phyloP scores from a whole-genome alignment of 106 monocot genomes.

The Apostasia shenzhenica region DNA sequence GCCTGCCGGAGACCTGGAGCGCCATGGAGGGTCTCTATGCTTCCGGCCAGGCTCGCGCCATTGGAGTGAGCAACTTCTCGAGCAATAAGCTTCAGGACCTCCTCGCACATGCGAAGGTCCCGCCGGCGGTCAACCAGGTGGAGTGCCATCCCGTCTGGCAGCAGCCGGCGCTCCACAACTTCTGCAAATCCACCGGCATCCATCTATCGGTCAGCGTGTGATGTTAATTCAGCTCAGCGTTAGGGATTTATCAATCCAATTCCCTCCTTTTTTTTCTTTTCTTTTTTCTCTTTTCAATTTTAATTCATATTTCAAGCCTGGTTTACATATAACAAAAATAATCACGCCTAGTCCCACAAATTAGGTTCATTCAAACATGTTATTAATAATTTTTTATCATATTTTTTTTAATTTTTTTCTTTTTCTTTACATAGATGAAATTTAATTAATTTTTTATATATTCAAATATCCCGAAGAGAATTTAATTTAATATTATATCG shows the following conservation, averaged over 20 bases:
- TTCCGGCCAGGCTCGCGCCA: conserved; percentile 61
- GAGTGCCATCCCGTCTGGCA: conserved; percentile 78
- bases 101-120: conserved; percentile 24
- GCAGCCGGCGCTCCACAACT: conserved; percentile 51
- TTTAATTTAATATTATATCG: too few relatives aligned
- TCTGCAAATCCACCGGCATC: conserved; percentile 48
- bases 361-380: too few relatives aligned
- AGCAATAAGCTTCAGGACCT: conserved; percentile 56
- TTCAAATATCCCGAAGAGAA: too few relatives aligned
- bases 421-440: too few relatives aligned
- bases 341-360: not conserved
- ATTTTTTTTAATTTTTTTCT: too few relatives aligned
- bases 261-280: conserved; percentile 2
- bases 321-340: not conserved
- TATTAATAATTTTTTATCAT: too few relatives aligned
- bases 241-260: not conserved
- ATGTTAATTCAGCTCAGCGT: not conserved
- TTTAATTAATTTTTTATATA: too few relatives aligned
- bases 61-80: conserved; percentile 75
- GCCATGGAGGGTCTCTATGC: conserved; percentile 63
- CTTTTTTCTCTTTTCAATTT: not conserved
- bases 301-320: not conserved
- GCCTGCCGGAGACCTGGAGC: conserved; percentile 54
- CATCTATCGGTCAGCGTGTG: conserved; percentile 47
- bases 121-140: conserved; percentile 74